Evolutionary conservation across 164 flowering plant genomes (phyloP), one percentile per base, ranked within the genome.

Genomic region (Kalanchoe fedtschenkoi): DNA sequence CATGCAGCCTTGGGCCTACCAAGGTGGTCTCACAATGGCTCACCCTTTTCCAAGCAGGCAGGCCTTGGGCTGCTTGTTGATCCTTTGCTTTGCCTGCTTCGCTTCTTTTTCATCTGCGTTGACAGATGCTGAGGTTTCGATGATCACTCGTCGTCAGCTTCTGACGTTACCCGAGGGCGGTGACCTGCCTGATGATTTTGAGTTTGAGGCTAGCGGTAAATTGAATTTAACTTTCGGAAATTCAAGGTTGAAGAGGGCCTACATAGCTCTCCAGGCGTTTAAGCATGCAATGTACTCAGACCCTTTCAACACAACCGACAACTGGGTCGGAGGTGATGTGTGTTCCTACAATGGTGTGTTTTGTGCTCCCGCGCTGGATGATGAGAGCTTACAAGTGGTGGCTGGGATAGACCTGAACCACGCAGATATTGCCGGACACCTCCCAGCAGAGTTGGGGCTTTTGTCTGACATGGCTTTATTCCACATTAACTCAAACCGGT

Each of bases 371-470:
- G 84, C 92, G 0, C 68, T 78, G 0, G 89, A 90, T 30, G 79
- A 84, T 51, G 75, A 77, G 0, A 61, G 14, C 0, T 6, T 76
- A 41, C 71, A 58, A 2, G 87, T 81, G 0, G 97, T 89, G 7
- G 87, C 92, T 0, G 95, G 92, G 0, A 37, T 90, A 14, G 97
- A 90, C 54, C 71, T 90, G 2, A 87, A 87, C 72, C 68, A 65
- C 19, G 90, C 68, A 0, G 95, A 90, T 70, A 81, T 89, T 2
- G 91, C 91, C 0, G 96, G 90, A 0, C 68, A 80, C 67, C 80
- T 89, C 3, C 95, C 91, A 0, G 74, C 59, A 2, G 90, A 89
- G 70, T 13, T 89, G 22, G 97, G 90, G 6, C 76, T 78, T 13
- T 44, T 89, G 71, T 69, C 84, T 0, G 97, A 89, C 58, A 29